Evolutionary conservation across 2,329 filamentous ascomycete species (phyloP), one percentile per base, ranked within the genome.

Genomic region (Cordyceps pruinosa): DNA sequence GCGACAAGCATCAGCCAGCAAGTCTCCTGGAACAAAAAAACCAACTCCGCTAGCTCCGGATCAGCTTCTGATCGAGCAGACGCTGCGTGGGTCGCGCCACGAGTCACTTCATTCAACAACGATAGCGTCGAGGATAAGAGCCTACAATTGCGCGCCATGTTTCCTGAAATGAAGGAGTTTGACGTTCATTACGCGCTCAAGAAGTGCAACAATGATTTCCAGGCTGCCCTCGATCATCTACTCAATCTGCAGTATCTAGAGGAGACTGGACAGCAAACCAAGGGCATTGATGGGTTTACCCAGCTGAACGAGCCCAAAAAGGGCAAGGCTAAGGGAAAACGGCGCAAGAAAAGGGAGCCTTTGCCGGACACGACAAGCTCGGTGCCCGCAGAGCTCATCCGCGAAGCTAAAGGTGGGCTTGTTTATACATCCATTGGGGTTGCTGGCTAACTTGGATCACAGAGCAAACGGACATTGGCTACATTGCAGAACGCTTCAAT

Each of bases 271-370:
- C 76, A 82, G 55, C 75, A 80, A 1, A 75, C 78, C 1, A 93
- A 88, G 67, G 89, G 91, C 0, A 77, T 97, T n/a, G 90, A 97
- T 58, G 90, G 83, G 0, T 96, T 96, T 67, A 84, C 83, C 23
- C 78, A 83, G 39, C 78, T 79, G 0, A 78, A 83, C 17, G 26
- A 49, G 23, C 6, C 46, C 5, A 72, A 77, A 17, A 69, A 72
- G 1, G 68, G 69, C 1, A 79, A 75, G 61, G 70, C 63, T 25
- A 72, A 66, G 39, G 66, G 66, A n/a, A 72, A 66, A 42, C 66
- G 66, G 59, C 23, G 49, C 52, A 15, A 41, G 69, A 56, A 64
- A 68, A 66, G 67, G 63, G 56, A 44, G n/a, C 49, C 62, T 5
- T 42, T 58, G 10, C 60, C 57, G 19, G 62, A 65, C 19, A 60